These are phyloP conservation scores for Citrus mangshanensis DNA, from an alignment of 345 rosid genomes.

Conservation along the genomic window DNA sequence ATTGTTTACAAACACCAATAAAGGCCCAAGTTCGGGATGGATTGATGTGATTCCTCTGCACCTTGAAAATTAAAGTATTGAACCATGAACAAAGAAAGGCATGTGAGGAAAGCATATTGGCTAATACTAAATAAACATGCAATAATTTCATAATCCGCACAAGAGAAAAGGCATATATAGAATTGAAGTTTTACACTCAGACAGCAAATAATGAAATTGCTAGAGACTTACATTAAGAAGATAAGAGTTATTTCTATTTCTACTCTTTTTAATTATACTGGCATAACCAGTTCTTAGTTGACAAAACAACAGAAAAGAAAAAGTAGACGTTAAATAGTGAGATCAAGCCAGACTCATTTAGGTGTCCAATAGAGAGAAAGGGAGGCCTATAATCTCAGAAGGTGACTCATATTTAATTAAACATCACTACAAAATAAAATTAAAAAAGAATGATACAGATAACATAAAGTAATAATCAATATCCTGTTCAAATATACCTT, in stretches of 20 bases:
- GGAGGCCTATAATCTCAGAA: background rate
- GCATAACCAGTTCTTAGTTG: background rate
- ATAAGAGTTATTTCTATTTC: background rate
- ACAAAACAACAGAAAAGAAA: background rate
- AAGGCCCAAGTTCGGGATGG: background rate
- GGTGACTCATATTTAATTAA: background rate
- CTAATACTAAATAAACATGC: background rate
- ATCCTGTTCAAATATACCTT: conserved; percentile 54
- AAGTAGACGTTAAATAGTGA: background rate
- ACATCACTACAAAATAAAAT: background rate
- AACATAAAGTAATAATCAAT: background rate
- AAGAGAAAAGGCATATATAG: conserved; percentile 1
- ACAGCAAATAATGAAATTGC: background rate
- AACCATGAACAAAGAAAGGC: background rate
- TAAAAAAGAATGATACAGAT: background rate
- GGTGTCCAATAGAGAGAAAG: background rate
- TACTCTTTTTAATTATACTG: background rate
- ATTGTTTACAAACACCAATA: background rate
- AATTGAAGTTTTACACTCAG: background rate
- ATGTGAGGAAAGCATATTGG: background rate
- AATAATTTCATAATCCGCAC: background rate
- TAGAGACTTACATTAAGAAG: background rate
- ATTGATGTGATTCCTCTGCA: background rate
- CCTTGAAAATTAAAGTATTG: background rate
- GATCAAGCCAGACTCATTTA: background rate